These are phyloP conservation scores for Alliaria petiolata DNA, from an alignment of 345 rosid species.

Conservation along the genomic window DNA sequence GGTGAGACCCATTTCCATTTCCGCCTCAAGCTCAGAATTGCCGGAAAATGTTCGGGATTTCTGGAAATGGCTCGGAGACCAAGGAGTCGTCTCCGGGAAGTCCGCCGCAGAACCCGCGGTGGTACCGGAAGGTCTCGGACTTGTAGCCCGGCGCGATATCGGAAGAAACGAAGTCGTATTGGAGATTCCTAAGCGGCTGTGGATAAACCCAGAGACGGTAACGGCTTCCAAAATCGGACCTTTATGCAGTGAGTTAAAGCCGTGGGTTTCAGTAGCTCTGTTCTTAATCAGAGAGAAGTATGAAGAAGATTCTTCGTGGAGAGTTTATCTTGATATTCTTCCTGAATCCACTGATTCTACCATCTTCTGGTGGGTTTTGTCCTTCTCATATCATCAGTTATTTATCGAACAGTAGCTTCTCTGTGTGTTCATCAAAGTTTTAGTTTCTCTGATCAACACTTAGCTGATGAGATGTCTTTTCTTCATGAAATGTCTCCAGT, in stretches of 20 bases:
- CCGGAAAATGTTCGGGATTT: conserved; percentile 47
- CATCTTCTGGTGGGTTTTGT: conserved; percentile 70
- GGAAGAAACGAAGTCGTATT: conserved; percentile 75
- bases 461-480: conserved; percentile 33
- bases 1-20: conserved; percentile 29
- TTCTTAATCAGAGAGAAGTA: conserved; percentile 76
- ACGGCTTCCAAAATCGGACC: conserved; percentile 73
- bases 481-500: conserved; percentile 56
- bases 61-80: conserved; percentile 80
- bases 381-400: neutral
- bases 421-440: too few relatives aligned
- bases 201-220: conserved; percentile 84
- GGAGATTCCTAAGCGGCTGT: conserved; percentile 75
- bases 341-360: conserved; percentile 76
- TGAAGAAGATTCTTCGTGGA: conserved; percentile 56
- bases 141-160: conserved; percentile 70
- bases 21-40: conserved; percentile 25
- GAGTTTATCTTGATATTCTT: conserved; percentile 76
- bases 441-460: neutral
- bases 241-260: conserved; percentile 72
- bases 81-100: conserved; percentile 61
- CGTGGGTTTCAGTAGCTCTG: conserved; percentile 85
- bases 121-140: conserved; percentile 74
- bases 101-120: conserved; percentile 53
- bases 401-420: too few relatives aligned